Evolutionary conservation across 257 asterid genomes (phyloP), one percentile per base, ranked within the genome.

Genomic region (Sherardia arvensis): DNA sequence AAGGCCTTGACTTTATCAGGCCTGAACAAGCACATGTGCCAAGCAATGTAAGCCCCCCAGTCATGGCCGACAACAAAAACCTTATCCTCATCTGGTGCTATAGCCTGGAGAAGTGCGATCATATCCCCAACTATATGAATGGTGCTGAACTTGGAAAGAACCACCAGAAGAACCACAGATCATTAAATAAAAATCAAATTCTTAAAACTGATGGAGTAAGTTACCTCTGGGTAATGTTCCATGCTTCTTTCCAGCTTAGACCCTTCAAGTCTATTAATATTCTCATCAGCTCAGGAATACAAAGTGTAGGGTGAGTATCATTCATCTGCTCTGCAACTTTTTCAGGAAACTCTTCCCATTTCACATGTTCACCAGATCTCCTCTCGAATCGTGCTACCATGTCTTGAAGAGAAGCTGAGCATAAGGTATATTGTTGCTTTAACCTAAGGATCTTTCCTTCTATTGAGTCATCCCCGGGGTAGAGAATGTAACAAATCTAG

Each of bases 291-390:
- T 88, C 96, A 1, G 95, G 96, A 54, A 86, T 88, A 69, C 93
- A 88, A 34, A 88, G 85, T 11, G 96, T 88, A 74, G 96, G 96
- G 77, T 88, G 96, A 21, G 95, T 88, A 66, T 88, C 96, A 67
- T 88, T 88, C 95, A 86, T 88, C 83, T 88, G 96, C 76, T 86
- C 92, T 67, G 95, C 93, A 71, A 86, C 96, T 77, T 88, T 88
- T 76, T 86, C 93, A 62, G 96, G 88, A 75, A 88, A 84, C 51
- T 82, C 83, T 65, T 86, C 91, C 95, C 95, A 88, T 69, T 72
- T 84, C 54, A 76, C 74, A 36, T 69, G 71, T 67, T 75, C 86
- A 59, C 75, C 77, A 53, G 88, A 84, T 82, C 95, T 84, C 77
- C 78, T 86, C 78, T 88, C 96, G 73, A 84, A 88, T 63, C 85